Percentiles rank a stretch among this genome's conserved stretches.
Conservation (phyloP, 169 alveolate species). For the Eimeria praecox region DNA sequence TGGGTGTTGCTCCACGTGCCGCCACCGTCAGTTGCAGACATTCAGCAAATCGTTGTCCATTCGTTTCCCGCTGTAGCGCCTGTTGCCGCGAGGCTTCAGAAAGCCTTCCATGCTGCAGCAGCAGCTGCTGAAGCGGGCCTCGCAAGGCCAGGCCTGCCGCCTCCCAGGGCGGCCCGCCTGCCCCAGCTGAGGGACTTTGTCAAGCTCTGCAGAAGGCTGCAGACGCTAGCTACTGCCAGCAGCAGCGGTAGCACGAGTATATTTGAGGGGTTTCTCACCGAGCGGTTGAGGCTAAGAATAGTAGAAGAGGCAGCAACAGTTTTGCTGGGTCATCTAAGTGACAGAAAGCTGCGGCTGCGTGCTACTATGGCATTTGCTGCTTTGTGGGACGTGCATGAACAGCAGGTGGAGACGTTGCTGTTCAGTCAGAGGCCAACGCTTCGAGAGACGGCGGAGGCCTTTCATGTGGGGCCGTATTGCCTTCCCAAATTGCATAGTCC, state of each 20-base stretch:
- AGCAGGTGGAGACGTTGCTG: constrained; percentile 43
- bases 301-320: constrained; percentile 69
- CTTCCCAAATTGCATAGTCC: not conserved
- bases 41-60: constrained; percentile 28
- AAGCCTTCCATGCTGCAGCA: constrained; percentile 54
- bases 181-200: constrained; percentile 76
- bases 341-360: constrained; percentile 48
- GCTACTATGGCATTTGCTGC: constrained; percentile 69
- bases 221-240: constrained; percentile 47
- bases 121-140: constrained; percentile 35
- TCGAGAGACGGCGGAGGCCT: not conserved
- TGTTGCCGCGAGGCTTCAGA: constrained; percentile 26
- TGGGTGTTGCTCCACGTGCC: constrained; percentile 77
- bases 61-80: constrained; percentile 49
- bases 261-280: constrained; percentile 50
- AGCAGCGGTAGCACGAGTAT: constrained; percentile 9
- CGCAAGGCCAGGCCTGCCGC: constrained; percentile 42
- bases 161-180: constrained; percentile 75
- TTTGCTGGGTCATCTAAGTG: constrained; percentile 51
- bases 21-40: constrained; percentile 59
- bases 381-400: constrained; percentile 56
- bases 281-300: constrained; percentile 34
- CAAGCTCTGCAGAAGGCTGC: constrained; percentile 78
- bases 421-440: constrained; percentile 38
- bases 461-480: constrained; percentile 55